Evolutionary conservation across 2,329 filamentous ascomycete species (phyloP).

Genomic region (Penicillium polonicum): DNA sequence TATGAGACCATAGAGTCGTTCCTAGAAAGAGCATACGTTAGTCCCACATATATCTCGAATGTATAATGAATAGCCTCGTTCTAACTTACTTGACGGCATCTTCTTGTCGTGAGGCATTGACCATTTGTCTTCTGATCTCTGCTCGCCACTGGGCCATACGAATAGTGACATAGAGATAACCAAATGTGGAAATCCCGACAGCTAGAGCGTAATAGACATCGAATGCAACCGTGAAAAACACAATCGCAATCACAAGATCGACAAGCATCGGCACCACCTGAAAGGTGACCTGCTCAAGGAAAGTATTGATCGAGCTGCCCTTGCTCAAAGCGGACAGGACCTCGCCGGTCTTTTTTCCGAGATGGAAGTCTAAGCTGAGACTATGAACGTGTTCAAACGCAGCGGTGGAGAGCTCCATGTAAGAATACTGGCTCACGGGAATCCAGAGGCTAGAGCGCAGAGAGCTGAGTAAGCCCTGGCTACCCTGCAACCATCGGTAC

Average conservation of each 20-base stretch:
- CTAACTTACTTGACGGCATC: constrained; percentile 79
- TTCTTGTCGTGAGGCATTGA: constrained; percentile 90
- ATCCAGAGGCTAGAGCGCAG: constrained; percentile 86
- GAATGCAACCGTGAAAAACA: constrained; percentile 74
- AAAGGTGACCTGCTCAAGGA: constrained; percentile 94
- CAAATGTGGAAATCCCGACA: constrained; percentile 86
- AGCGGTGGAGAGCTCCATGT: constrained; percentile 87
- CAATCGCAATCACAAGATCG: constrained; percentile 81
- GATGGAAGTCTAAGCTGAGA: constrained; percentile 91
- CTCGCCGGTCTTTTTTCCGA: constrained; percentile 94
- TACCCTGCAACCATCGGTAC: constrained; percentile 80
- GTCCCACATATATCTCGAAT: neutral
- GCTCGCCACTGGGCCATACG: constrained; percentile 92
- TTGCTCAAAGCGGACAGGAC: constrained; percentile 95
- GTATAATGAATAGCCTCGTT: neutral
- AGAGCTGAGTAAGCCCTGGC: constrained; percentile 82
- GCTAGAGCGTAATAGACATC: constrained; percentile 89
- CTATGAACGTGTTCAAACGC: constrained; percentile 97
- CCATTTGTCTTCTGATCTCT: constrained; percentile 88
- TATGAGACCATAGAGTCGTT: constrained; percentile 99
- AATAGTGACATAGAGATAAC: constrained; percentile 94
- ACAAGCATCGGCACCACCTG: constrained; percentile 93
- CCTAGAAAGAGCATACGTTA: constrained; percentile 34
- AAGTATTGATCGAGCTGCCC: constrained; percentile 91
- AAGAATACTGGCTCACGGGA: constrained; percentile 94